These are phyloP conservation scores for Talaromyces stipitatus DNA, from an alignment of 495 filamentous ascomycete genomes.

Conservation along the genomic window DNA sequence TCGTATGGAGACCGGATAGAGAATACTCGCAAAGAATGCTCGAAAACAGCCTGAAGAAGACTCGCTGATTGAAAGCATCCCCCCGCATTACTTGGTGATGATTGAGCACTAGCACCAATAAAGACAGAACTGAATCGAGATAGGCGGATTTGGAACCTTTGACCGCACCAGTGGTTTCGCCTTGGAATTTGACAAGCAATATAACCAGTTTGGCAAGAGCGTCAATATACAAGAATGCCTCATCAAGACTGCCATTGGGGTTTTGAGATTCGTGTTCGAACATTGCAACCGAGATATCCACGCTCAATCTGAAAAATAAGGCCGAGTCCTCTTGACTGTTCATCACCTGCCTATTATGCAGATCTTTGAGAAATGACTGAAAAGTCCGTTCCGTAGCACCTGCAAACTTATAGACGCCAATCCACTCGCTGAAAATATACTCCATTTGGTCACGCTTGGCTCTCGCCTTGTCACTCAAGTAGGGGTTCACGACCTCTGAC, in stretches of 20 bases:
- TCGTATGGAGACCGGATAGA: conserved; percentile 34
- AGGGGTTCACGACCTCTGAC: conserved; percentile 40
- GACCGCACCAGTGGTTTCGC: conserved; percentile 49
- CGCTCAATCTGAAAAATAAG: conserved; percentile 70
- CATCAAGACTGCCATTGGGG: conserved; percentile 52
- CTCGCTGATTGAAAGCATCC: conserved; percentile 76
- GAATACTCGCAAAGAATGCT: conserved; percentile 68
- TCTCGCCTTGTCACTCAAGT: conserved; percentile 40
- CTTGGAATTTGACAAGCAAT: conserved; percentile 63
- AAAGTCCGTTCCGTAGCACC: conserved; percentile 62
- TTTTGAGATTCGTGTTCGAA: conserved; percentile 61
- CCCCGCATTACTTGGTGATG: conserved; percentile 75
- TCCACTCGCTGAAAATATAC: conserved; percentile 93
- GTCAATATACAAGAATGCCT: conserved; percentile 71
- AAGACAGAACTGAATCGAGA: conserved; percentile 64
- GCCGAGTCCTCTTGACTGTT: conserved; percentile 63
- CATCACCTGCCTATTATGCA: conserved; percentile 65
- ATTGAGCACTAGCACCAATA: conserved; percentile 74
- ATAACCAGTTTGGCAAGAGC: conserved; percentile 80
- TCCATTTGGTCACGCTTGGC: conserved; percentile 73
- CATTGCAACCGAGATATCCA: conserved; percentile 68
- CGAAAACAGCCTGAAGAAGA: conserved; percentile 89
- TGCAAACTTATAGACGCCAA: conserved; percentile 67
- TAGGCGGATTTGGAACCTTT: conserved; percentile 55
- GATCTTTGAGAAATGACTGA: conserved; percentile 74